Percentiles rank a stretch among this genome's conserved stretches.
These are phyloP conservation scores for Teratosphaeriaceae sp. DNA, from an alignment of 2,329 filamentous ascomycete species.

Conservation along the genomic window DNA sequence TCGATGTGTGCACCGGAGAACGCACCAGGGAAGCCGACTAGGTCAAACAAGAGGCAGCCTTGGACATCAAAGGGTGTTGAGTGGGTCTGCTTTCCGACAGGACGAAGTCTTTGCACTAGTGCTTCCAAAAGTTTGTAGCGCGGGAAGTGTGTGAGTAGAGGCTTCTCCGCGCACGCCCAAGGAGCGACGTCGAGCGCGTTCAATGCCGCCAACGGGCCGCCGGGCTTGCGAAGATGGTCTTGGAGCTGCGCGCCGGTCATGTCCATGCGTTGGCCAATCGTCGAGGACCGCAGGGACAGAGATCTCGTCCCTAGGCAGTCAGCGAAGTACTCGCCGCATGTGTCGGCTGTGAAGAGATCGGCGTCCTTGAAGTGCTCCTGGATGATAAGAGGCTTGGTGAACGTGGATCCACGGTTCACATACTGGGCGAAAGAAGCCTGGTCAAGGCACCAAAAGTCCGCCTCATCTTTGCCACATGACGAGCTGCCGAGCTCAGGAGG, in stretches of 20 bases:
- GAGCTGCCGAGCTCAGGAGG: neutral
- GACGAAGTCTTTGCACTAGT: neutral
- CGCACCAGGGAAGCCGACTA: neutral
- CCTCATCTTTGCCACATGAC: neutral
- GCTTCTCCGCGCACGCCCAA: neutral
- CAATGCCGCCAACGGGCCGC: neutral
- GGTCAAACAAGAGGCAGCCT: neutral
- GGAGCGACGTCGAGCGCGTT: neutral
- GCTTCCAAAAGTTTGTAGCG: neutral
- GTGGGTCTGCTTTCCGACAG: neutral
- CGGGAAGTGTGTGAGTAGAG: neutral
- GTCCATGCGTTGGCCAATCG: neutral
- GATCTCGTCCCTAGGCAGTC: neutral
- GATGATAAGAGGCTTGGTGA: neutral
- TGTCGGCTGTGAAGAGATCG: neutral
- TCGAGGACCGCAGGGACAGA: neutral
- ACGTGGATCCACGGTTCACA: neutral
- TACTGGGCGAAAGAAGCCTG: neutral
- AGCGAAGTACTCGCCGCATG: no score
- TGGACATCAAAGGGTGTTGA: neutral
- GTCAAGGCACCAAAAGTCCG: neutral
- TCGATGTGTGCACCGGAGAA: neutral
- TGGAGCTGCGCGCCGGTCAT: neutral
- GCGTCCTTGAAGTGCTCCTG: neutral
- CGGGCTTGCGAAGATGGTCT: neutral